A percentile compares a stretch with the other conserved stretches of the same genome.
Conservation (phyloP, 768 basidiomycete genomes). For the Lactarius deliciosus region DNA sequence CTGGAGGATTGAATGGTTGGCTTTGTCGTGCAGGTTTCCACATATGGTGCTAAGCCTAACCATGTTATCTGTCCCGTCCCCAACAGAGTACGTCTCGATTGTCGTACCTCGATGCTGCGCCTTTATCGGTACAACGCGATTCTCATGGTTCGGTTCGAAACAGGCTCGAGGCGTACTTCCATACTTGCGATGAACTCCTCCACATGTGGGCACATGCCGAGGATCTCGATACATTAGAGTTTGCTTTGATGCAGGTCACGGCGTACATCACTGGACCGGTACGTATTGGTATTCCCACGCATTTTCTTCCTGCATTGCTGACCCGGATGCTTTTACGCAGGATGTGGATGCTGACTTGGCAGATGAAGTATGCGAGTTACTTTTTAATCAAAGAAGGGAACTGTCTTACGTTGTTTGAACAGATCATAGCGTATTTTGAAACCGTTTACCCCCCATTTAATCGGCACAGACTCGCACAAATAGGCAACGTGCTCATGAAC, state of each 20-base stretch:
- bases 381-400: not conserved
- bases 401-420: not conserved
- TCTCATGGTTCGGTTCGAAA: not conserved
- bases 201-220: conserved; percentile 34
- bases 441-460: conserved; percentile 30
- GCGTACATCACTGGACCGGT: conserved; percentile 31
- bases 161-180: conserved; percentile 27
- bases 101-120: not conserved
- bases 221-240: conserved; percentile 33
- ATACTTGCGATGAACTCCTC: conserved; percentile 33
- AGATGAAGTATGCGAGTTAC: conserved; percentile 16
- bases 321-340: not conserved
- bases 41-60: conserved; percentile 28
- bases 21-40: conserved; percentile 22
- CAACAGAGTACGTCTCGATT: conserved; percentile 24
- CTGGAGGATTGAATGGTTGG: not conserved
- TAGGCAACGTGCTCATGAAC: conserved; percentile 26
- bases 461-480: conserved; percentile 23
- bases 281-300: not conserved
- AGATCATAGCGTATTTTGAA: conserved; percentile 30
- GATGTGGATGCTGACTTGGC: conserved; percentile 20
- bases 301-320: not conserved
- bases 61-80: conserved; percentile 25
- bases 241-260: conserved; percentile 31
- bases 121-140: not conserved